Evolutionary conservation across 352 stramenopile genomes (phyloP).

Genomic region (Globisporangium sylvaticum): DNA sequence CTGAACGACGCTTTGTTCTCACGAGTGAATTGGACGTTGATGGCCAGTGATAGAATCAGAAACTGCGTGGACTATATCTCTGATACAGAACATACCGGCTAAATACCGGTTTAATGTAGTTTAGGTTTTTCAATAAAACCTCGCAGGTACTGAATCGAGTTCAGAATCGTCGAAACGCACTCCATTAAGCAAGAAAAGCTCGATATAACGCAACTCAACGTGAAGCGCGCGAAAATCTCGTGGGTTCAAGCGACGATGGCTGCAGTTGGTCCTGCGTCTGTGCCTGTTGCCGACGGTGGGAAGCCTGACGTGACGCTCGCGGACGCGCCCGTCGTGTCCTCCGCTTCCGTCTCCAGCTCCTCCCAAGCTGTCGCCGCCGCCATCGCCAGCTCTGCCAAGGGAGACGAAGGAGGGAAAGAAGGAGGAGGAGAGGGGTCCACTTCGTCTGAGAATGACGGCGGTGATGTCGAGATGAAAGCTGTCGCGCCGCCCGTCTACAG

Average conservation of each 20-base stretch:
- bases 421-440: neutral
- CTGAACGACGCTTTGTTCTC: no score
- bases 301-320: neutral
- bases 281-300: neutral
- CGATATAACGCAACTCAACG: neutral
- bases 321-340: neutral
- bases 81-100: no score
- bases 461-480: conserved; percentile 7
- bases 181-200: conserved; percentile 4
- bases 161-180: neutral
- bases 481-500: conserved; percentile 30
- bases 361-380: neutral
- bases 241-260: no score
- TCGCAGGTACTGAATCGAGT: conserved; percentile 8
- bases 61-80: no score
- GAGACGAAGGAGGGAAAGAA: neutral
- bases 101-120: no score
- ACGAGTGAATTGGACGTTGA: neutral
- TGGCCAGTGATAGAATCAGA: neutral
- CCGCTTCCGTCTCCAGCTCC: neutral
- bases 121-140: conserved; percentile 1
- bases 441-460: conserved; percentile 5
- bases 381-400: neutral
- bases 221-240: neutral
- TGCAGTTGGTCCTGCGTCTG: neutral